Base-by-base conservation (phyloP, 2,329 filamentous ascomycete species). In the Aspergillus aculeatinus region DNA sequence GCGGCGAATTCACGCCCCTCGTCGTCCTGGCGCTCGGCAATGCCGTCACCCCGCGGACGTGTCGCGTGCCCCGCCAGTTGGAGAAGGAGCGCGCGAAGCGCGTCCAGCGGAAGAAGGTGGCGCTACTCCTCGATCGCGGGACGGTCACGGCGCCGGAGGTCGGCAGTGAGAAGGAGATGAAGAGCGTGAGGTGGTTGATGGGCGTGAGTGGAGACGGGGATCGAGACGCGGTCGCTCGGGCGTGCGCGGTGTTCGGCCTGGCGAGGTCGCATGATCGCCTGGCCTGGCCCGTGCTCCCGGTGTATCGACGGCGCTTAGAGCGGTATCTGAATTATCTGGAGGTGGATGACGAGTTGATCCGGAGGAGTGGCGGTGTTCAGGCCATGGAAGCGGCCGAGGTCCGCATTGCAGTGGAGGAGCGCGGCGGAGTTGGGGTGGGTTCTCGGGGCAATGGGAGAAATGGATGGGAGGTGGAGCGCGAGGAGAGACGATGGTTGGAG, bases 1-100 rank as follows among this genome's bases (percentile, higher is more conserved):
- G 90, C 72, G 94, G 92, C 27, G 94, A 98, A 76, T 89, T 96
- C 77, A 91, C 93, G 1, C 92, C 93, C 0, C 71, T 98, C 5
- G 77, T 96, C 5, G 89, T 96, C 1, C 79, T 92, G 6, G 84
- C 87, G 33, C 79, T 96, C 27, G 84, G 84, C 0, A 87, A 87
- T 21, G 79, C 79, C 42, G 80, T 92, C 23, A 89, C 96, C 27
- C 94, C 94, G 0, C 86, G 86, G 67, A 89, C 91, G 0, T 97
- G 94, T 74, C 85, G 92, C 11, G 89, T 97, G 60, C 94, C 94
- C 0, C 80, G 79, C 44, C 94, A 97, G 77, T 79, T 91, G 6
- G 78, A 82, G n/a, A 74, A 76, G 39, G 82, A 86, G 44, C 77
- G 85, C 55, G 70, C 70, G 16, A 81, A 82, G 64, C 76, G 81